Conservation (phyloP, 108 stramenopile species). For the Nannochloropsis oceanica region DNA sequence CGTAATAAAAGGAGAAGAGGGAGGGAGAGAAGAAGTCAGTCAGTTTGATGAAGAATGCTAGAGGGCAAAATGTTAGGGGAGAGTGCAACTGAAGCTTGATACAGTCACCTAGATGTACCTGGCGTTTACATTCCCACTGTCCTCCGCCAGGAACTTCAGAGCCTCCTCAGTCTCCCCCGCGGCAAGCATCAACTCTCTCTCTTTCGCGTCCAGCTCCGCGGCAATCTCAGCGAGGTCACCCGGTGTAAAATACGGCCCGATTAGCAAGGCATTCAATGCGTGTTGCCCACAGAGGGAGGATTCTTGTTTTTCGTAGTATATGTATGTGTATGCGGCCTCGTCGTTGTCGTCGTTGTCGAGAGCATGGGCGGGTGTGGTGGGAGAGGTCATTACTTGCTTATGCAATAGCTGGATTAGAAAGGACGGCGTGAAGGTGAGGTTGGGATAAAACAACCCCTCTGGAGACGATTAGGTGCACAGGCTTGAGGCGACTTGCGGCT, state of each 20-base stretch:
- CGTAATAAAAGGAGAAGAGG: background rate
- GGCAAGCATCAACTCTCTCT: constrained; percentile 55
- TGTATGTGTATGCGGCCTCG: constrained; percentile 1
- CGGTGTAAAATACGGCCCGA: constrained; percentile 50
- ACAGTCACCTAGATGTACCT: background rate
- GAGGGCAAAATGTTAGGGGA: background rate
- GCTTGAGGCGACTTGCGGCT: too few species aligned
- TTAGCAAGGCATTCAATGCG: constrained; percentile 70
- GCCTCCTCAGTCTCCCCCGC: background rate
- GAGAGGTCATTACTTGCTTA: too few species aligned
- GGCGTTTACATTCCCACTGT: constrained; percentile 9
- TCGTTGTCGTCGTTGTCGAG: background rate
- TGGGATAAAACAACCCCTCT: too few species aligned
- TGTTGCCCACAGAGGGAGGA: constrained; percentile 75
- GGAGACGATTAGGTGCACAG: too few species aligned
- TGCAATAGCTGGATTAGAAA: too few species aligned
- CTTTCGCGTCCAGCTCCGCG: constrained; percentile 58
- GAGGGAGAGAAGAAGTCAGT: background rate
- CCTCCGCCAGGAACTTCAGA: background rate
- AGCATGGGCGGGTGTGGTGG: too few species aligned
- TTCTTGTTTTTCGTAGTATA: constrained; percentile 78
- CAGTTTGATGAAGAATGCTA: background rate
- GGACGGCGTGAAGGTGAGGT: too few species aligned
- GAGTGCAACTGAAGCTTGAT: background rate
- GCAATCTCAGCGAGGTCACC: constrained; percentile 59